Base-by-base conservation (phyloP, 352 stramenopile species). In the Phytopythium cucurbitacearum region DNA sequence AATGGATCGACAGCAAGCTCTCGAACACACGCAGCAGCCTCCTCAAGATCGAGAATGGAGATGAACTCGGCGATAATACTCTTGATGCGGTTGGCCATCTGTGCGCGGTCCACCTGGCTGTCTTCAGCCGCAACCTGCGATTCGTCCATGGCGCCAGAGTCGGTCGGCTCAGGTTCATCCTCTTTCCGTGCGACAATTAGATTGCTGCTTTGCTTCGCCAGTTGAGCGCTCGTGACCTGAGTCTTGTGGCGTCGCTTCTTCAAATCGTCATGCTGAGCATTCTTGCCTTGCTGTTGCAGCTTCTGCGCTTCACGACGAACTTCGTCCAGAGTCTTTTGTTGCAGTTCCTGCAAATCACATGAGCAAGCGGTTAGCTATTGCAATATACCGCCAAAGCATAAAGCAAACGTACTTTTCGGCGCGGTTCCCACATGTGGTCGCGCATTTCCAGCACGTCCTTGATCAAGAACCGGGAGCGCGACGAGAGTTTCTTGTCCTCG, bases 321-420 rank as follows among this genome's bases (percentile, higher is more conserved):
- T 71, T 95, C 82, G 0, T 92, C 78, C 35, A 95, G 64, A 2
- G 86, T 94, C 51, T 94, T 90, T 49, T 94, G 80, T 68, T 95
- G 86, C 53, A 95, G 65, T 62, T 94, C 84, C 71, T 85, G 56
- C 53, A 28, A 51, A 45, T 43, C 15, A 39, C 34, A 49, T 13
- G n/a, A 43, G 4, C 37, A 39, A 47, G 13, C 9, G 16, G 40
- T 44, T 44, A 44, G 40, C 38, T 13, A 9, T 9, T 13, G 8
- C 12, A 13, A 41, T 41, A 41, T 9, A 13, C 8, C 12, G 8
- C 2, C 8, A 45, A 28, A 40, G 12, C 9, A 56, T 12, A 38
- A 12, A 37, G 15, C 21, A 39, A 16, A 40, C 46, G 12, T 62
- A 83, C 72, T 49, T 91, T 87, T 15, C 86, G 81, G 15, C 86